A percentile compares a stretch with the other conserved stretches of the same genome.
These are phyloP conservation scores for Sclerotinia nivalis DNA, from an alignment of 2,329 filamentous ascomycete genomes.

Conservation along the genomic window DNA sequence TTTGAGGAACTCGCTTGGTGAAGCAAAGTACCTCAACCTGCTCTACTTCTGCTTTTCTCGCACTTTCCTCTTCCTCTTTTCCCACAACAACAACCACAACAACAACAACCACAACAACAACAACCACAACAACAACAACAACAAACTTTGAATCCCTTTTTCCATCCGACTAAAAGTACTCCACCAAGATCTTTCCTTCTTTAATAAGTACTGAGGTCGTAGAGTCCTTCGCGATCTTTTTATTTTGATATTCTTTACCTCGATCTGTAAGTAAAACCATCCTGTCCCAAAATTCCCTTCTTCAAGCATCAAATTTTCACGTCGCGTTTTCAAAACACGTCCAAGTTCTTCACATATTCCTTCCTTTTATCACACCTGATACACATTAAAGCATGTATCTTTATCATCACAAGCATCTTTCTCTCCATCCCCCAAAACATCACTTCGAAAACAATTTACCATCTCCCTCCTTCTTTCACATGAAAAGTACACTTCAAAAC, in stretches of 20 bases:
- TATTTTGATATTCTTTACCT: neutral
- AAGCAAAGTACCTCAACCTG: neutral
- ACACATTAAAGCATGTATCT: neutral
- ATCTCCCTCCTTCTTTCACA: neutral
- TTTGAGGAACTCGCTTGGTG: neutral
- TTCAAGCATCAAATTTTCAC: neutral
- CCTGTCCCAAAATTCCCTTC: neutral
- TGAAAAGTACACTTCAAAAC: neutral
- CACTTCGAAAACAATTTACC: neutral
- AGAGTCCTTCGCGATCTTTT: slow-evolving; percentile 18
- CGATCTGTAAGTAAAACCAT: slow-evolving; percentile 15
- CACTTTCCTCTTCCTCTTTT: neutral
- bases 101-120: slow-evolving; percentile 4
- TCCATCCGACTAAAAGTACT: neutral
- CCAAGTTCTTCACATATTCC: neutral
- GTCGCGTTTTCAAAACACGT: neutral
- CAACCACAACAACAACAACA: slow-evolving; percentile 7
- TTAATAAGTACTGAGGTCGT: neutral
- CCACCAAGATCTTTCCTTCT: neutral
- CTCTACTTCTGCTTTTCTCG: no score
- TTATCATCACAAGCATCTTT: neutral
- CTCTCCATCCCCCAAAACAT: neutral
- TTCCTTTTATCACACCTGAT: neutral
- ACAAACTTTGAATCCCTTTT: neutral
- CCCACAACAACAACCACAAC: slow-evolving; percentile 2